A percentile compares a stretch with the other conserved stretches of the same genome.
Evolutionary conservation across 805 yeast species (phyloP).

Genomic region (Yamadazyma olivae): DNA sequence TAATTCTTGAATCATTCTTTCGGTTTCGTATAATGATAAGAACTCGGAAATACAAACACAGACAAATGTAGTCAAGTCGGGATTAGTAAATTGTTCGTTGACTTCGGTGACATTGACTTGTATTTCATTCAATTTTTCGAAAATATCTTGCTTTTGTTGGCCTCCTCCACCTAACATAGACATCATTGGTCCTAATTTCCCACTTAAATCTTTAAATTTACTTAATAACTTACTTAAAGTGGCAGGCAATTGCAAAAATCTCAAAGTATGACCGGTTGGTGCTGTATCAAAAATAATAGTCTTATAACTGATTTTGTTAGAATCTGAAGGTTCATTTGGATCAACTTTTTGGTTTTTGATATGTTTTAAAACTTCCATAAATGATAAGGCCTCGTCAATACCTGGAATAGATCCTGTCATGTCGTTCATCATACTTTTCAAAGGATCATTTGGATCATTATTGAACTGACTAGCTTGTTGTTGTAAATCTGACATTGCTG

Average conservation of each 20-base stretch:
- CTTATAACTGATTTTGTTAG: conserved; percentile 48
- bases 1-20: conserved; percentile 95
- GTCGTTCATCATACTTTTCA: conserved; percentile 77
- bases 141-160: conserved; percentile 65
- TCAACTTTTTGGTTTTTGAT: conserved; percentile 65
- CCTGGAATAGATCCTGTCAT: conserved; percentile 96
- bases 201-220: conserved; percentile 82
- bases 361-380: conserved; percentile 97
- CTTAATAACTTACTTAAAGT: conserved; percentile 84
- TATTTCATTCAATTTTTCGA: conserved; percentile 74
- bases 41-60: conserved; percentile 98
- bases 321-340: conserved; percentile 12
- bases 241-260: conserved; percentile 92
- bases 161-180: conserved; percentile 74
- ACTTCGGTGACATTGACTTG: conserved; percentile 82
- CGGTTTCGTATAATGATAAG: conserved; percentile 93
- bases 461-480: conserved; percentile 56
- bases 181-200: conserved; percentile 88
- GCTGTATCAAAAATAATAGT: conserved; percentile 99
- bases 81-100: conserved; percentile 91
- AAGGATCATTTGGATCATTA: conserved; percentile 59
- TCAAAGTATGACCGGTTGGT: conserved; percentile 96
- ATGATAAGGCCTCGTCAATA: conserved; percentile 95
- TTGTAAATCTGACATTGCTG: conserved; percentile 83
- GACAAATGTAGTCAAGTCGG: conserved; percentile 91